Evolutionary conservation across 345 rosid genomes (phyloP).

Genomic region (Litchi chinensis): DNA sequence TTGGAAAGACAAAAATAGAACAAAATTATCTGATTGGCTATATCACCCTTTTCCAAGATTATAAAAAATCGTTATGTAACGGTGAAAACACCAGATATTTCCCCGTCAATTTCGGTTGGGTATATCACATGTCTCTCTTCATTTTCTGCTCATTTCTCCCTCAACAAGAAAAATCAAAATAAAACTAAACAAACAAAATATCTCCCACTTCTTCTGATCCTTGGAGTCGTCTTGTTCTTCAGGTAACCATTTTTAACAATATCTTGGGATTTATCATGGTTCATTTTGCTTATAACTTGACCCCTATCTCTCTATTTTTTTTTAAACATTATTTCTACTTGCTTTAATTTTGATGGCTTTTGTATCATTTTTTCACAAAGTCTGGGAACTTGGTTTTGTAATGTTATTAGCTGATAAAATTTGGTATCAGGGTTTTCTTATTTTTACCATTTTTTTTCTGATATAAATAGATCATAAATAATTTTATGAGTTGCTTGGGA

Average conservation of each 20-base stretch:
- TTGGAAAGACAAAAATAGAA: too few species aligned
- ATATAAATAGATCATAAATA: too few species aligned
- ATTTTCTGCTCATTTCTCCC: background rate
- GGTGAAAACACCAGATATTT: background rate
- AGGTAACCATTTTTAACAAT: background rate
- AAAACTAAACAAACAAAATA: background rate
- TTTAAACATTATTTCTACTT: background rate
- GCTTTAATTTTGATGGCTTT: background rate
- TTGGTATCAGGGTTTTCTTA: background rate
- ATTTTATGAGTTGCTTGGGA: too few species aligned
- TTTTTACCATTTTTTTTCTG: too few species aligned
- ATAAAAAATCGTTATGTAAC: background rate
- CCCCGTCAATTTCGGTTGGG: background rate
- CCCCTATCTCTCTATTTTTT: too few species aligned
- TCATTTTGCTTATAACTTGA: too few species aligned
- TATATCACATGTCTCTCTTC: too few species aligned
- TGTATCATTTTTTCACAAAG: too few species aligned
- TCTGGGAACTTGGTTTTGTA: too few species aligned
- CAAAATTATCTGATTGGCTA: too few species aligned
- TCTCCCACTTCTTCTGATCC: background rate
- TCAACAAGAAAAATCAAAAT: background rate
- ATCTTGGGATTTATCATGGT: too few species aligned
- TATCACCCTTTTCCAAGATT: background rate
- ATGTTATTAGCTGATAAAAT: background rate
- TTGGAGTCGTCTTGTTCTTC: constrained; percentile 1